Conservation (phyloP, 2,329 filamentous ascomycete species). For the Xylariaceae sp. region DNA sequence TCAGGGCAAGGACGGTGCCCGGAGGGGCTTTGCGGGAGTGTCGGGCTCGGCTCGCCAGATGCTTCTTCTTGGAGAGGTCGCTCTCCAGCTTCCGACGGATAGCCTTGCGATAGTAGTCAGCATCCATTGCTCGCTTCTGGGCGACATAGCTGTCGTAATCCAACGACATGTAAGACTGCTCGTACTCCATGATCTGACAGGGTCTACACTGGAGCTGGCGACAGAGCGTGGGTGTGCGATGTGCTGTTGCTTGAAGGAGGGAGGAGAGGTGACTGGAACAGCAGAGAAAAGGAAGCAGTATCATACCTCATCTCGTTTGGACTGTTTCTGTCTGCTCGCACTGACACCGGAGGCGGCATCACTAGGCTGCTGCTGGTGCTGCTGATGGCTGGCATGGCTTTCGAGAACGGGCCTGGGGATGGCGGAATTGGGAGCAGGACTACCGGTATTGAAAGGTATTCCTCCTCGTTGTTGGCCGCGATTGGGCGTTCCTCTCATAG, state of each 20-base stretch:
- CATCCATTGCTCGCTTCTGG: slow-evolving; percentile 15
- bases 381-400: slow-evolving; percentile 34
- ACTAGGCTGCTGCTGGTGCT: slow-evolving; percentile 41
- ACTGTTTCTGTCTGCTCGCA: slow-evolving; percentile 92
- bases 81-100: slow-evolving; percentile 96
- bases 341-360: slow-evolving; percentile 69
- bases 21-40: slow-evolving; percentile 91
- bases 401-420: slow-evolving; percentile 73
- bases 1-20: slow-evolving; percentile 90
- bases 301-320: slow-evolving; percentile 95
- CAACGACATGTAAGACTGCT: slow-evolving; percentile 5
- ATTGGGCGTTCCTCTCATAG: slow-evolving; percentile 66
- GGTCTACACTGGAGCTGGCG: too few relatives aligned
- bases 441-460: slow-evolving; percentile 52
- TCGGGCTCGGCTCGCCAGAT: slow-evolving; percentile 67
- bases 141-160: slow-evolving; percentile 12
- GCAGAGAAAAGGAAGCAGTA: slow-evolving; percentile 13
- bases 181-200: too few relatives aligned
- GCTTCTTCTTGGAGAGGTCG: slow-evolving; percentile 89
- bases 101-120: slow-evolving; percentile 57
- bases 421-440: slow-evolving; percentile 43
- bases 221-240: not conserved
- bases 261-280: slow-evolving; percentile 2
- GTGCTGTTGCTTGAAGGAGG: slow-evolving; percentile 1
- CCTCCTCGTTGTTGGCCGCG: slow-evolving; percentile 54